Conservation (phyloP, 2,329 filamentous ascomycete species). For the Capronia coronata region DNA sequence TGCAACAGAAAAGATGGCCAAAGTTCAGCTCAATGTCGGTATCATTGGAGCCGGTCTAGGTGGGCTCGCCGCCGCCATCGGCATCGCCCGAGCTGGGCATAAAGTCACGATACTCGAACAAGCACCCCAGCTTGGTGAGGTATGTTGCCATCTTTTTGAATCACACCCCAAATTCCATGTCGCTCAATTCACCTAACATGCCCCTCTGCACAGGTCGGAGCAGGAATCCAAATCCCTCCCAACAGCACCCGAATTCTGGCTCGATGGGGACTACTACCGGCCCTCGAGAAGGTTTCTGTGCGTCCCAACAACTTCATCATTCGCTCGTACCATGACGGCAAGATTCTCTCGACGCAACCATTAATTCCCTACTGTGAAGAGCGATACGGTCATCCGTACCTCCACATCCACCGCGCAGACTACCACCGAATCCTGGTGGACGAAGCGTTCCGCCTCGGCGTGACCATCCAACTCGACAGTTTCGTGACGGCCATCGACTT, state of each 20-base stretch:
- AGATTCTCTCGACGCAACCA: conserved; percentile 35
- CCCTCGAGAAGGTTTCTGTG: conserved; percentile 30
- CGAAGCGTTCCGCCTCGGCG: conserved; percentile 38
- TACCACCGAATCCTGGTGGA: conserved; percentile 41
- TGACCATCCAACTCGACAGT: conserved; percentile 31
- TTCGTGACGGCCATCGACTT: conserved; percentile 30
- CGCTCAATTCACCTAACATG: too few relatives aligned
- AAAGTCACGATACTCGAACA: conserved; percentile 39
- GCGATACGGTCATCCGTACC: conserved; percentile 38
- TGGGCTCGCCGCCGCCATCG: conserved; percentile 39
- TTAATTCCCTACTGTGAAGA: conserved; percentile 27
- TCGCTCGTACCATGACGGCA: conserved; percentile 32
- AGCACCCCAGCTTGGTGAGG: conserved; percentile 38
- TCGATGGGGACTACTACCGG: conserved; percentile 29
- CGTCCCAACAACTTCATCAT: conserved; percentile 31
- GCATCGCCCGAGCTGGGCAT: conserved; percentile 36
- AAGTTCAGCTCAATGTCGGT: conserved; percentile 22
- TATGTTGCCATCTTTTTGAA: conserved; percentile 25
- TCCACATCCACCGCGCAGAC: conserved; percentile 48
- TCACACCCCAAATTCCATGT: too few relatives aligned
- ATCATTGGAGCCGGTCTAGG: conserved; percentile 42
- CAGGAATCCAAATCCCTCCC: conserved; percentile 34
- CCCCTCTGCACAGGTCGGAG: conserved; percentile 31
- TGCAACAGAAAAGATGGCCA: conserved; percentile 1
- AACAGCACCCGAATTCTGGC: conserved; percentile 32